phyloP scores from a whole-genome alignment of 1,139 yeast species.

The Diutina siamensis region DNA sequence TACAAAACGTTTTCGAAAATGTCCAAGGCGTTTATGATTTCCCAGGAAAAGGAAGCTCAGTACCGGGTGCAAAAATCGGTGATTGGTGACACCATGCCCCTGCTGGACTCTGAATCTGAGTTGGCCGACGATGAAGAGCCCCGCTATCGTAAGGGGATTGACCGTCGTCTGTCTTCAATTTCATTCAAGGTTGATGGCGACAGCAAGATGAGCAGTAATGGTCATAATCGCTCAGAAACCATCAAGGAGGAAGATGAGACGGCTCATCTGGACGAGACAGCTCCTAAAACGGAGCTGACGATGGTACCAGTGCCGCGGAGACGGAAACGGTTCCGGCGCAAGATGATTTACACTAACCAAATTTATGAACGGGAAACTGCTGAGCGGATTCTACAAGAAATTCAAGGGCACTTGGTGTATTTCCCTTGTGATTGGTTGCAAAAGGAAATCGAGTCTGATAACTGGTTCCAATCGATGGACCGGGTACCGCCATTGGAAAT shows the following conservation, averaged over 20 bases:
- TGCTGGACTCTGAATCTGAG: not conserved
- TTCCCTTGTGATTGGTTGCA: slow-evolving; percentile 90
- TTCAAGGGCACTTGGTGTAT: slow-evolving; percentile 82
- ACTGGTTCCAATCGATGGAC: slow-evolving; percentile 93
- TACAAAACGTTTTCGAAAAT: slow-evolving; percentile 61
- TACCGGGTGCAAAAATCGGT: slow-evolving; percentile 14
- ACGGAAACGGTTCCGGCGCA: not conserved
- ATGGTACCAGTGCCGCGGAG: not conserved
- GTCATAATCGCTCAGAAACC: not conserved
- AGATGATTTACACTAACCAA: slow-evolving; percentile 30
- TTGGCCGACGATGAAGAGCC: not conserved
- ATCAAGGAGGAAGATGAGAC: slow-evolving; percentile 7
- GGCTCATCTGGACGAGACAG: slow-evolving; percentile 7
- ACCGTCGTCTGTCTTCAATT: not conserved
- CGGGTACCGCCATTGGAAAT: slow-evolving; percentile 93
- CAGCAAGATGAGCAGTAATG: not conserved
- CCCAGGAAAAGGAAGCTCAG: slow-evolving; percentile 33
- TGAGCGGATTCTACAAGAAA: slow-evolving; percentile 54
- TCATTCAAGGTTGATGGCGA: not conserved
- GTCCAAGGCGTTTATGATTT: slow-evolving; percentile 41
- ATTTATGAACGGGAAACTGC: slow-evolving; percentile 72
- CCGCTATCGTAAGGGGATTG: not conserved
- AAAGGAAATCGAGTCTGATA: slow-evolving; percentile 76
- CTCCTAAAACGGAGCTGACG: slow-evolving; percentile 6
- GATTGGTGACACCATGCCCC: slow-evolving; percentile 10